Evolutionary conservation across 306 rosid species (phyloP), one percentile per base, ranked within the genome.

Genomic region (Castanospermum australe): DNA sequence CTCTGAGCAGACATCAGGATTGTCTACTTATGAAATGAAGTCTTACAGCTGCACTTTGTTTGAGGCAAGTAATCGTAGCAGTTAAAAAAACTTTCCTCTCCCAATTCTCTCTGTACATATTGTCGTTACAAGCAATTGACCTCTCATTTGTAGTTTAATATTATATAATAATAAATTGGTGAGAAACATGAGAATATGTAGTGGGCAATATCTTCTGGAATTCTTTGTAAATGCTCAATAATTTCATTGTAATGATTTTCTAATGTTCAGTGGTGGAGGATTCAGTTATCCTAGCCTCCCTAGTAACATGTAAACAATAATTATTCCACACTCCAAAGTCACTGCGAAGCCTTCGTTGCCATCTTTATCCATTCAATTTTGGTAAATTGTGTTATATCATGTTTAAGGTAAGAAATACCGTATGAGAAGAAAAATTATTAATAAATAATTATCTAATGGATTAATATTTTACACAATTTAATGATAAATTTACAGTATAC

Each of bases 21-120:
- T 79, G 20, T 51, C 63, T 81, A 55, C 89, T 41, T 92, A 90
- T 18, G 69, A 75, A 71, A 84, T 88, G 92, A 88, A 85, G 87
- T 66, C 98, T 67, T 84, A 76, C 62, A 95, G 96, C 82, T 91
- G 96, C 84, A 80, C 86, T 77, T 86, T 92, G 55, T 85, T 92
- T 82, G 96, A 95, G 83, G 94, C 94, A 82, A 81, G 76, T 30
- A 78, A 71, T 65, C 9, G 17, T 17, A 50, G 57, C 67, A 76
- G 35, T 73, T 79, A 83, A 67, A 61, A 25, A 30, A 35, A 65
- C 38, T 32, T 41, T 42, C 74, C 72, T 15, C 45, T 71, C 44
- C 51, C 15, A 48, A 4, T 51, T 75, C 50, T 21, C 56, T 42
- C 20, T 78, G 67, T 36, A 73, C 45, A 73, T 73, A 24, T 63